Percentiles rank a stretch among this genome's conserved stretches.
Evolutionary conservation across 345 rosid species (phyloP).

Genomic region (Viola odorata): DNA sequence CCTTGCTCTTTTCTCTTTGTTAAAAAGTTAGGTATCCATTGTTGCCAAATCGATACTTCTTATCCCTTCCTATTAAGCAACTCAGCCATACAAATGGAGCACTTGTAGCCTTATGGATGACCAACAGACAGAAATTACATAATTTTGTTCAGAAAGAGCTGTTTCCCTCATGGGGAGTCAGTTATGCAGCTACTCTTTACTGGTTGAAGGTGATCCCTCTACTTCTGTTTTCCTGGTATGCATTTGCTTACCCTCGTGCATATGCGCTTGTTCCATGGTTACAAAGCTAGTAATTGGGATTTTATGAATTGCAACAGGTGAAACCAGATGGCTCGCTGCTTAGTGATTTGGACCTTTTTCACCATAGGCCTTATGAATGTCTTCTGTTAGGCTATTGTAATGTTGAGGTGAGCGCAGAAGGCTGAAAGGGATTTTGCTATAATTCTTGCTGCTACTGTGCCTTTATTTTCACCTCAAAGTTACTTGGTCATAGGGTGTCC

Average conservation of each 20-base stretch:
- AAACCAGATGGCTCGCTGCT: constrained; percentile 72
- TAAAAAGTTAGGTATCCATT: constrained; percentile 62
- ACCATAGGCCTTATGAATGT: constrained; percentile 91
- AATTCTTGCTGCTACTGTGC: background rate
- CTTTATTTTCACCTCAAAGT: background rate
- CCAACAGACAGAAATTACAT: constrained; percentile 76
- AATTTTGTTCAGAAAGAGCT: constrained; percentile 68
- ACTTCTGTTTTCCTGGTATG: background rate
- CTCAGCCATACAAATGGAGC: constrained; percentile 70
- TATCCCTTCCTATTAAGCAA: constrained; percentile 73
- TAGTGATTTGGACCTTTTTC: constrained; percentile 70
- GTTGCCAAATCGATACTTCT: constrained; percentile 71
- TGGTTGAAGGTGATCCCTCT: constrained; percentile 68
- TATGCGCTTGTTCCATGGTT: constrained; percentile 8
- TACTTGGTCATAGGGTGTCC: constrained; percentile 10
- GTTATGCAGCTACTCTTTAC: constrained; percentile 44
- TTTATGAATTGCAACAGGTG: constrained; percentile 41
- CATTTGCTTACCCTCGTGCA: background rate
- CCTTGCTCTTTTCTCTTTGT: constrained; percentile 3
- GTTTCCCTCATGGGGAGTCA: constrained; percentile 73
- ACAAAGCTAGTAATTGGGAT: constrained; percentile 12
- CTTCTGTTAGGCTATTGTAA: constrained; percentile 63
- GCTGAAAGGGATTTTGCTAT: background rate
- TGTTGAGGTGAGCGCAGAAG: constrained; percentile 34
- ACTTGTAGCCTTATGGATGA: constrained; percentile 87